These are phyloP conservation scores for Penicillium verrucosum DNA, from an alignment of 2,329 filamentous ascomycete genomes.

Conservation along the genomic window DNA sequence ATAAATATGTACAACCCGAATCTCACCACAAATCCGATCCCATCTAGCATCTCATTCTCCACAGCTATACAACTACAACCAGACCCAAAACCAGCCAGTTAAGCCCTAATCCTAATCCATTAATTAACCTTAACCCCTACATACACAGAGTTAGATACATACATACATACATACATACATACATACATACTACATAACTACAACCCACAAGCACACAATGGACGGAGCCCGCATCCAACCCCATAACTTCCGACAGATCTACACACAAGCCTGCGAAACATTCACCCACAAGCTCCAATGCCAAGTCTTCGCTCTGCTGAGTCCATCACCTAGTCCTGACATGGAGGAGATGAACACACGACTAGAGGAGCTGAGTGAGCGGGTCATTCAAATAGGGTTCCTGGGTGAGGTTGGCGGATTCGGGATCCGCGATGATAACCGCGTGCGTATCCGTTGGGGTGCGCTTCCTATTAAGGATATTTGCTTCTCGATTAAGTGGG, in stretches of 20 bases:
- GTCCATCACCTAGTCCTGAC: background rate
- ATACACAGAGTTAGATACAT: too few species aligned
- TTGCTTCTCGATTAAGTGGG: background rate
- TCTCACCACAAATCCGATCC: background rate
- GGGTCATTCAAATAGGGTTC: background rate
- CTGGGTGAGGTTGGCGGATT: background rate
- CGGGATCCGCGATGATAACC: background rate
- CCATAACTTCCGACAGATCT: background rate
- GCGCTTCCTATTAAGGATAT: background rate
- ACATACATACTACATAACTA: background rate
- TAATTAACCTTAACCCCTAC: background rate
- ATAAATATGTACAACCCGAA: background rate
- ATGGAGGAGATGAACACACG: background rate
- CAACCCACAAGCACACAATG: background rate
- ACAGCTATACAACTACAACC: too few species aligned
- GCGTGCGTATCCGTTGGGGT: background rate
- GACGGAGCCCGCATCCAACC: background rate
- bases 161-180: background rate
- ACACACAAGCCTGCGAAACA: background rate
- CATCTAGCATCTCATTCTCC: background rate
- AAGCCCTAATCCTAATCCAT: background rate
- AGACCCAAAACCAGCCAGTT: background rate
- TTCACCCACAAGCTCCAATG: constrained; percentile 4
- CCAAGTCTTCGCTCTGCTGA: background rate
- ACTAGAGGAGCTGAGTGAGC: background rate